These are phyloP conservation scores for Guillardia theta DNA, from an alignment of 78 protist species.

Conservation along the genomic window DNA sequence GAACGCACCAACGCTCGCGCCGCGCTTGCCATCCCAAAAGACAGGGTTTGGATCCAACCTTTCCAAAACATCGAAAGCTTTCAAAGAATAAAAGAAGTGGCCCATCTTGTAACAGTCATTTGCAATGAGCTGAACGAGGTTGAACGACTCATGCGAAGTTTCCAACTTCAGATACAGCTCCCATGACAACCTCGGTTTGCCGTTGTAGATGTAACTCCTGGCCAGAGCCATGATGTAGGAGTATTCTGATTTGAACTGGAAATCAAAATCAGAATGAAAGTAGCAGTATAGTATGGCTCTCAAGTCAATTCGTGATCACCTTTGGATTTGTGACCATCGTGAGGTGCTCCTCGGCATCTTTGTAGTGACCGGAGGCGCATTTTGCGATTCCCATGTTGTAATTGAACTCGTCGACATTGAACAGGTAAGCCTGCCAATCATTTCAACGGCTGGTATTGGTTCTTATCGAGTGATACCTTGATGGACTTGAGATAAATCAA, in stretches of 20 bases:
- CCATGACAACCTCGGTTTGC: conserved; percentile 70
- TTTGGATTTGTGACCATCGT: conserved; percentile 49
- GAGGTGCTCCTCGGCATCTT: conserved; percentile 72
- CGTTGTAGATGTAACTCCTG: conserved; percentile 59
- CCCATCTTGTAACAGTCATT: conserved; percentile 86
- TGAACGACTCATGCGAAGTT: conserved; percentile 52
- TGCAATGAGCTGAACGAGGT: conserved; percentile 67
- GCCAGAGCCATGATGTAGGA: conserved; percentile 68
- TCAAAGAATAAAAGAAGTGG: conserved; percentile 71
- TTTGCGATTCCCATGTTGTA: conserved; percentile 66
- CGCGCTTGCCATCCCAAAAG: conserved; percentile 79
- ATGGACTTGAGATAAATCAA: conserved; percentile 78
- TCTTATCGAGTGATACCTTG: conserved; percentile 28
- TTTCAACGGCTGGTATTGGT: neutral
- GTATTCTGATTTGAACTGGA: conserved; percentile 52
- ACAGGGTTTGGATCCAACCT: neutral
- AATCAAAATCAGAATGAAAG: too few species aligned
- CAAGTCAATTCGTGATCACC: too few species aligned
- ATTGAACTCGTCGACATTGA: conserved; percentile 65
- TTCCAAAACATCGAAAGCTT: conserved; percentile 83
- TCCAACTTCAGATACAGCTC: conserved; percentile 80
- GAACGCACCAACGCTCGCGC: conserved; percentile 78
- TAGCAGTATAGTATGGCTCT: too few species aligned
- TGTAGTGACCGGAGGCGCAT: conserved; percentile 50
- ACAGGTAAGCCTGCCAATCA: conserved; percentile 50